Percentiles rank a stretch among this genome's conserved stretches.
These are phyloP conservation scores for Endoconidiophora polonica DNA, from an alignment of 2,329 filamentous ascomycete genomes.

Conservation along the genomic window DNA sequence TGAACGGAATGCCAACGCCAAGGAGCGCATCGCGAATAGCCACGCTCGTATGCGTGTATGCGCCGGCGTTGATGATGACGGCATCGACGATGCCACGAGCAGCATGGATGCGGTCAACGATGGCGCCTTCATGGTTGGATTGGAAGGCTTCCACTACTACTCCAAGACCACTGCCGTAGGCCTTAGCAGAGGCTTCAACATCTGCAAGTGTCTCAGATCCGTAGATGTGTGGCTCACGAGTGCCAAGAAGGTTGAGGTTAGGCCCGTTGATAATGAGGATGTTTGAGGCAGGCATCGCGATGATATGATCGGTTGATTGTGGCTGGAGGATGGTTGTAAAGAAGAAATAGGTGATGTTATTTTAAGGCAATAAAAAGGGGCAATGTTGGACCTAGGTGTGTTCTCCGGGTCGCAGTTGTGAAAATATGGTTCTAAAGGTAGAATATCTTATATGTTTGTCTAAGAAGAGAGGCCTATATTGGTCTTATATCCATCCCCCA, in stretches of 20 bases:
- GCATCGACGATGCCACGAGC: slow-evolving; percentile 42
- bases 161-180: slow-evolving; percentile 32
- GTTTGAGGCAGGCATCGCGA: slow-evolving; percentile 15
- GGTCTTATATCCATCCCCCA: no score
- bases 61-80: slow-evolving; percentile 62
- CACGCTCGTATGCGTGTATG: slow-evolving; percentile 60
- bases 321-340: no score
- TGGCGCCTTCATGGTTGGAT: slow-evolving; percentile 62
- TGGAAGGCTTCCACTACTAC: slow-evolving; percentile 44
- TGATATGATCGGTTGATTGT: no score
- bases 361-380: no score
- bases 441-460: no score
- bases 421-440: no score
- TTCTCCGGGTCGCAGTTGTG: no score
- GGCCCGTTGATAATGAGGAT: slow-evolving; percentile 69
- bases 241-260: slow-evolving; percentile 66
- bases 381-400: no score
- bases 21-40: slow-evolving; percentile 58
- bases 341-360: no score
- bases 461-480: no score
- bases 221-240: slow-evolving; percentile 57
- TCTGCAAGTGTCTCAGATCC: slow-evolving; percentile 51
- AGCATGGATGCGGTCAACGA: slow-evolving; percentile 57
- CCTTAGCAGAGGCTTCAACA: slow-evolving; percentile 32
- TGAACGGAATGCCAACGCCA: slow-evolving; percentile 53